phyloP scores from a whole-genome alignment of 768 basidiomycete species.

The Kondoa subrosea region DNA sequence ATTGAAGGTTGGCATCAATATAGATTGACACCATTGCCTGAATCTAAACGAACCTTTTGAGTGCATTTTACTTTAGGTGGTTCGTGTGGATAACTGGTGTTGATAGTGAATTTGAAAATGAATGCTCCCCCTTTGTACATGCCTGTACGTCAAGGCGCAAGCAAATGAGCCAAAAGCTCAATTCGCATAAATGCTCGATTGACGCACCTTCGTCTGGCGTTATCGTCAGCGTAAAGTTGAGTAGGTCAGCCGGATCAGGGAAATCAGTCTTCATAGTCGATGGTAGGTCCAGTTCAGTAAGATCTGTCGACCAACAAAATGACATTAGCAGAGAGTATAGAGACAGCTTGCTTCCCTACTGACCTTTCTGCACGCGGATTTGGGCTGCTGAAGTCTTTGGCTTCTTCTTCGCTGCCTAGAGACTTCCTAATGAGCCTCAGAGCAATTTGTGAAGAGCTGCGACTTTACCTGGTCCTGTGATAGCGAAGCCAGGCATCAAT shows the following conservation, averaged over 20 bases:
- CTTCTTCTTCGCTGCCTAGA: constrained; percentile 71
- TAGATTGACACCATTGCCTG: background rate
- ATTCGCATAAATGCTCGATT: background rate
- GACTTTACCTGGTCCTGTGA: background rate
- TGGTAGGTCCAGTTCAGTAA: constrained; percentile 92
- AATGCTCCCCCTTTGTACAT: constrained; percentile 97
- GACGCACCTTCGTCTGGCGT: constrained; percentile 81
- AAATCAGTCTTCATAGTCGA: constrained; percentile 90
- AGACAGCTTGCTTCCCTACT: constrained; percentile 18
- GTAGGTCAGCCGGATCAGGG: constrained; percentile 78
- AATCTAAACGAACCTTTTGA: constrained; percentile 50
- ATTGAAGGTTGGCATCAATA: background rate
- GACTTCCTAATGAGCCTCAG: background rate
- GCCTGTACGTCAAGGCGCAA: constrained; percentile 39
- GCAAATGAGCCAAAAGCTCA: background rate
- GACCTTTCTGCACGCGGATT: constrained; percentile 98
- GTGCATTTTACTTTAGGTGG: constrained; percentile 98
- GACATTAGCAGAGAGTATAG: background rate
- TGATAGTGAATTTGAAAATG: constrained; percentile 85
- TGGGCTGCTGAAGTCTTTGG: constrained; percentile 97
- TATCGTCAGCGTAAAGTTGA: constrained; percentile 91
- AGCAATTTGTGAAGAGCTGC: background rate
- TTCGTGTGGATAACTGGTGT: constrained; percentile 95
- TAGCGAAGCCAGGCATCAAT: constrained; percentile 41
- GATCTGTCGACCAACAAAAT: constrained; percentile 43